Percentiles rank a stretch among this genome's conserved stretches.
These are phyloP conservation scores for Colletotrichum noveboracense DNA, from an alignment of 2,329 filamentous ascomycete genomes.

Conservation along the genomic window DNA sequence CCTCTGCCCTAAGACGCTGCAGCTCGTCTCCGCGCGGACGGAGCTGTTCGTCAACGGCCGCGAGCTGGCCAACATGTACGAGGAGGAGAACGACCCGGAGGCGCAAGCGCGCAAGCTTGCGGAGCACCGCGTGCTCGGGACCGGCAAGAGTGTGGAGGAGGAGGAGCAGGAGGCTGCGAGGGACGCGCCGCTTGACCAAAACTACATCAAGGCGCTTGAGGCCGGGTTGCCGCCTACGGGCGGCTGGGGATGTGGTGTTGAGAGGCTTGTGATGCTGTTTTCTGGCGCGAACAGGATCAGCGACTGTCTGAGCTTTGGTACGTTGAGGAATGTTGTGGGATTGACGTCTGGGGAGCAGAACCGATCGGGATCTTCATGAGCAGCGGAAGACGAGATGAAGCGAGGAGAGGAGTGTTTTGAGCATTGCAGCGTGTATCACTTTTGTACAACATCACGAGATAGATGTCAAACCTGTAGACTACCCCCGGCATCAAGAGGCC, in stretches of 20 bases:
- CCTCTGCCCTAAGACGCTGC: slow-evolving; percentile 68
- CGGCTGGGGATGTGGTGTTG: slow-evolving; percentile 94
- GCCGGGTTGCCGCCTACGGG: slow-evolving; percentile 94
- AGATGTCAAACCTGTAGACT: background rate
- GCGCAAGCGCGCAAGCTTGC: slow-evolving; percentile 86
- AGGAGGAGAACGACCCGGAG: slow-evolving; percentile 94
- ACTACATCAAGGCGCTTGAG: slow-evolving; percentile 83
- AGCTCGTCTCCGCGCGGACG: slow-evolving; percentile 79
- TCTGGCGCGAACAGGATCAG: slow-evolving; percentile 78
- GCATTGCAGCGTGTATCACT: background rate
- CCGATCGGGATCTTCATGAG: background rate
- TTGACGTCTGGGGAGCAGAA: slow-evolving; percentile 41
- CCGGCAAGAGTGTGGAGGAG: slow-evolving; percentile 29
- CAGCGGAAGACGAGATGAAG: background rate
- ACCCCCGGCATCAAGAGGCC: background rate
- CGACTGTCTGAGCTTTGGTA: slow-evolving; percentile 90
- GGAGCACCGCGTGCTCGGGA: slow-evolving; percentile 49
- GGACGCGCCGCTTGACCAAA: slow-evolving; percentile 68
- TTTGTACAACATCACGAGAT: background rate
- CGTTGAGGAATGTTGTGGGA: slow-evolving; percentile 70
- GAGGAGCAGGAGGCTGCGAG: slow-evolving; percentile 42
- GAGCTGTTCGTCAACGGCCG: slow-evolving; percentile 83
- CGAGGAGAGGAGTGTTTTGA: background rate
- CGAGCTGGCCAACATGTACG: slow-evolving; percentile 95
- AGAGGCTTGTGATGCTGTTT: slow-evolving; percentile 91